A percentile compares a stretch with the other conserved stretches of the same genome.
Conservation (phyloP, 805 yeast species). For the Candida ulmi region DNA sequence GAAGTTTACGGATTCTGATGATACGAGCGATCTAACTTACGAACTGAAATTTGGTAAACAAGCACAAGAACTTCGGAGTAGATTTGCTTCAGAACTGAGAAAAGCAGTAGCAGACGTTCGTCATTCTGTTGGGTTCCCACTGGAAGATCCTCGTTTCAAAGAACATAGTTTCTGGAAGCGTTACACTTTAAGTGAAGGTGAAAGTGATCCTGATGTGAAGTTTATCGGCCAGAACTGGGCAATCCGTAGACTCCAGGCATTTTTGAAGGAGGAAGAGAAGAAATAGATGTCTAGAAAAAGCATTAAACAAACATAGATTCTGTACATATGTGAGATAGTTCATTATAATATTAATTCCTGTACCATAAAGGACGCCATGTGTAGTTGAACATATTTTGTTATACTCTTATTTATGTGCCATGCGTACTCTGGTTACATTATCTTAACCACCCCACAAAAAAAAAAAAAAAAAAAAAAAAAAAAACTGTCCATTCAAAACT, state of each 20-base stretch:
- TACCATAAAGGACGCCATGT: not conserved
- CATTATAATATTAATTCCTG: too few relatives aligned
- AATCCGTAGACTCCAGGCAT: constrained; percentile 57
- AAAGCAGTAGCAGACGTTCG: constrained; percentile 49
- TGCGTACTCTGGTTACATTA: too few relatives aligned
- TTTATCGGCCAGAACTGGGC: constrained; percentile 86
- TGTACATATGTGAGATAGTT: too few relatives aligned
- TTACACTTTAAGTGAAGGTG: constrained; percentile 61
- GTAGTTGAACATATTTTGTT: too few relatives aligned
- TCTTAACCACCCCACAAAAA: too few relatives aligned
- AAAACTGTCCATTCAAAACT: too few relatives aligned
- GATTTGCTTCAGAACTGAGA: constrained; percentile 65
- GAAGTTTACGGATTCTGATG: constrained; percentile 42
- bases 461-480: too few relatives aligned
- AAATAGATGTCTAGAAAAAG: too few relatives aligned
- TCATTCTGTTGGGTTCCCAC: constrained; percentile 35
- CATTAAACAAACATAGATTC: too few relatives aligned
- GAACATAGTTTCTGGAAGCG: constrained; percentile 71
- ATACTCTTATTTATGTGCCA: too few relatives aligned
- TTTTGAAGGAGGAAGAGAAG: constrained; percentile 13
- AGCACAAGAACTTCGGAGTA: constrained; percentile 62
- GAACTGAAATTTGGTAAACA: constrained; percentile 58
- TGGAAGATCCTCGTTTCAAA: constrained; percentile 66
- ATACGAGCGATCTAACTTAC: constrained; percentile 53
- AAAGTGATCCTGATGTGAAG: constrained; percentile 58